These are phyloP conservation scores for Diplotaxis tenuifolia DNA, from an alignment of 345 rosid species.

Conservation along the genomic window DNA sequence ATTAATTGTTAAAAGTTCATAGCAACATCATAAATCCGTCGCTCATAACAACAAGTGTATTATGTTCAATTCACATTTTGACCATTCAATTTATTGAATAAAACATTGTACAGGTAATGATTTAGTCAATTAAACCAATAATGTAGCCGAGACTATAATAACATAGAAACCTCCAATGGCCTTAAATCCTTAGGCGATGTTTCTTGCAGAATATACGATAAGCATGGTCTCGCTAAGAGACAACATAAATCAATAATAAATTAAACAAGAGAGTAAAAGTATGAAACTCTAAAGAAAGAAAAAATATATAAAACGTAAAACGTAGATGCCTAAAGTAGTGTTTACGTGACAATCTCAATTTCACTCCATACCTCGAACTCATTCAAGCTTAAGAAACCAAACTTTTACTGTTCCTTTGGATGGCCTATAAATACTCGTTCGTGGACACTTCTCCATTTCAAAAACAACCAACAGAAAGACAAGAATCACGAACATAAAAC, in stretches of 20 bases:
- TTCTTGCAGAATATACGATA: slow-evolving; percentile 36
- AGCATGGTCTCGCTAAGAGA: slow-evolving; percentile 28
- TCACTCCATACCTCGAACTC: slow-evolving; percentile 37
- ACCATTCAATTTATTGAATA: background rate
- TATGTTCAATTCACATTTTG: slow-evolving; percentile 1
- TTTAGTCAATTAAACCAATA: too few species aligned
- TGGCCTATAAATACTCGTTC: slow-evolving; percentile 36
- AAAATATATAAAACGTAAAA: background rate
- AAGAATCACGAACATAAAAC: slow-evolving; percentile 22
- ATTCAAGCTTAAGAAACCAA: slow-evolving; percentile 30
- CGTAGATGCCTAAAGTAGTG: slow-evolving; percentile 2
- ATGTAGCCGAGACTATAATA: too few species aligned
- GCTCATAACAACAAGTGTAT: background rate
- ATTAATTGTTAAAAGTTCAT: background rate
- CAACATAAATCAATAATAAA: slow-evolving; percentile 9
- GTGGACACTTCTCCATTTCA: slow-evolving; percentile 2
- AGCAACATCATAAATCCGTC: background rate
- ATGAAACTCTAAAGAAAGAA: slow-evolving; percentile 12
- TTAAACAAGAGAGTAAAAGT: slow-evolving; percentile 9
- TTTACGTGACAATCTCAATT: slow-evolving; percentile 41
- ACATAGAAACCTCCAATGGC: background rate
- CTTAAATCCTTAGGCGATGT: slow-evolving; percentile 36
- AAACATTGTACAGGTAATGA: background rate
- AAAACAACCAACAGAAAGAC: slow-evolving; percentile 25
- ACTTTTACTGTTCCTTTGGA: slow-evolving; percentile 13